Evolutionary conservation across 768 basidiomycete species (phyloP).

Genomic region (Russula olivacea): DNA sequence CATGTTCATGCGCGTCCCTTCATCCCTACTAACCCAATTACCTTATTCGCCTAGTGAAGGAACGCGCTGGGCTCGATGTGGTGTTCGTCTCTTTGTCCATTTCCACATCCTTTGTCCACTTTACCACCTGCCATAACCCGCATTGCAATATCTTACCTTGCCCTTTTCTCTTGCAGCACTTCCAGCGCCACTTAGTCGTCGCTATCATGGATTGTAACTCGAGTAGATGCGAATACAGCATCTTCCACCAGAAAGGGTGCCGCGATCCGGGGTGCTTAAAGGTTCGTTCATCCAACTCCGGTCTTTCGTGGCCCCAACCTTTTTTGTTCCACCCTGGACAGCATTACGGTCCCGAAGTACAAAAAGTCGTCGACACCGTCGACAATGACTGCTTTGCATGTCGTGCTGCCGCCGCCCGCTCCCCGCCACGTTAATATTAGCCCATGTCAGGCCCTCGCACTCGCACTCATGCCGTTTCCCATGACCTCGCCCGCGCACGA

Average conservation of each 20-base stretch:
- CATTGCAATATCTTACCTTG: slow-evolving; percentile 2
- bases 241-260: slow-evolving; percentile 53
- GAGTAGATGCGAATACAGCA: slow-evolving; percentile 55
- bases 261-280: slow-evolving; percentile 48
- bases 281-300: slow-evolving; percentile 38
- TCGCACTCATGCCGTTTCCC: not conserved
- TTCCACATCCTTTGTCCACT: not conserved
- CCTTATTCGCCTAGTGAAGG: slow-evolving; percentile 49
- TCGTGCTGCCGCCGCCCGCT: slow-evolving; percentile 47
- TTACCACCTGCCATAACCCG: slow-evolving; percentile 3
- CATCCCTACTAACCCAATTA: slow-evolving; percentile 15
- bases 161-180: slow-evolving; percentile 46
- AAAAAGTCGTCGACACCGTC: slow-evolving; percentile 62
- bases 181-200: slow-evolving; percentile 67
- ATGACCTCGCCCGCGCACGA: not conserved
- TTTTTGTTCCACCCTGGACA: slow-evolving; percentile 28
- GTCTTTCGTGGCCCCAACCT: not conserved
- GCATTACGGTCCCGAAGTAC: slow-evolving; percentile 65
- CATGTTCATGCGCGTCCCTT: not conserved
- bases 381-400: slow-evolving; percentile 69
- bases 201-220: slow-evolving; percentile 75
- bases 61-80: slow-evolving; percentile 67
- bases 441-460: not conserved
- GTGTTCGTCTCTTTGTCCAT: slow-evolving; percentile 39
- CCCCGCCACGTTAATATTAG: slow-evolving; percentile 5